These are phyloP conservation scores for Malus hybrid DNA, from an alignment of 331 rosid species.

Conservation along the genomic window DNA sequence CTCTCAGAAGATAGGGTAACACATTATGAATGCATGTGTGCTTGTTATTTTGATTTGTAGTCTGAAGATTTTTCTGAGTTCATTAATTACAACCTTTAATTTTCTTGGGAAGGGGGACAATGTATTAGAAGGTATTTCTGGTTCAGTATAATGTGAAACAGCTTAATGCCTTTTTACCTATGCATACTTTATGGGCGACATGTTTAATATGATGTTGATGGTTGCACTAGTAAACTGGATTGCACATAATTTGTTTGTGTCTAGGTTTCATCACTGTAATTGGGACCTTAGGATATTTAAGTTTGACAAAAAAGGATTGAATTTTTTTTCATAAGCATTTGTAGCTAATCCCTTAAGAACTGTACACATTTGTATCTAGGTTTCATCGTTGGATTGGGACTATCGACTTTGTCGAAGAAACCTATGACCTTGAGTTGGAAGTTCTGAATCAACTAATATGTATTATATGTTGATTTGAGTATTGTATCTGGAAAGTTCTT, in stretches of 20 bases:
- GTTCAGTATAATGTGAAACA: background rate
- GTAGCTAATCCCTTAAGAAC: background rate
- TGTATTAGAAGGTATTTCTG: background rate
- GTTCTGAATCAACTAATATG: background rate
- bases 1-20: background rate
- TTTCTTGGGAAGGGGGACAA: background rate
- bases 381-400: too few species aligned
- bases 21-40: background rate
- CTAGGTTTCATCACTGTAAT: background rate
- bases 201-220: background rate
- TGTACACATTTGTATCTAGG: background rate
- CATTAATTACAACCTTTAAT: background rate
- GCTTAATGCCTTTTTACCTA: background rate
- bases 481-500: background rate
- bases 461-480: background rate
- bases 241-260: background rate
- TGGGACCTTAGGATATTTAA: background rate
- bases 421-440: background rate
- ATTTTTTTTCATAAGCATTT: background rate
- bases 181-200: background rate
- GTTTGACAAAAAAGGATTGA: background rate
- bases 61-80: background rate
- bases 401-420: background rate
- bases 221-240: background rate
- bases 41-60: background rate